Evolutionary conservation across 73 alveolate genomes (phyloP), one percentile per base, ranked within the genome.

Genomic region (Stentor roeselii): DNA sequence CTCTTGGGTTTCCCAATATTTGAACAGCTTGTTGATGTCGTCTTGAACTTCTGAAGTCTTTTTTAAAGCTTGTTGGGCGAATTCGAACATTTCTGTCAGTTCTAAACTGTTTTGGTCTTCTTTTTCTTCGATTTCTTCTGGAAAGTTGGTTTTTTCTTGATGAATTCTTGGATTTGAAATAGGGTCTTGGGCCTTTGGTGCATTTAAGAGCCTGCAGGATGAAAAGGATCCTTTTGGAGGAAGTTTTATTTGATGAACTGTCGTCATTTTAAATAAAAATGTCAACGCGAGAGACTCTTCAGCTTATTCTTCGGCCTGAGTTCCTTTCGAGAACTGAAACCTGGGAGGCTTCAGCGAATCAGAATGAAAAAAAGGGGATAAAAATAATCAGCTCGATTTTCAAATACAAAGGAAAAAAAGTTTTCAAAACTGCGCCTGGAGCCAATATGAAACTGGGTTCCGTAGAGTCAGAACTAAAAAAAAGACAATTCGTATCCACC

Each of bases 321-420:
- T 11, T 50, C 21, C 67, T 50, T 50, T 21, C 67, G 21, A 50
- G 21, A 50, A 21, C 67, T 21, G 67, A 50, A 21, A 11, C 30
- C 21, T 50, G 67, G 67, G 30, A 50, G 21, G 67, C 67, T 21
- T 50, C 67, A 11, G 67, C 67, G 67, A 50, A 50, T 21, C 21
- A 6, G 30, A 50, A 67, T 40, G 80, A 67, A 67, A 67, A 21
- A 32, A 67, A 67, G 34, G 80, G 80, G 2, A 15, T 67, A 40
- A 67, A 67, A 67, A 21, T 67, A 1, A 67, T 67, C 21, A 32
- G 37, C 34, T 21, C 80, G 41, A 67, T 67, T 34, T 67, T 30
- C 37, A 67, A 67, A 2, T 0, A 67, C 37, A 67, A 67, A 67
- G 80, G 80, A 27, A 67, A 67, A 67, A 67, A 67, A 67, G 80